These are phyloP conservation scores for Globisporangium spinosum DNA, from an alignment of 352 stramenopile genomes.

Conservation along the genomic window DNA sequence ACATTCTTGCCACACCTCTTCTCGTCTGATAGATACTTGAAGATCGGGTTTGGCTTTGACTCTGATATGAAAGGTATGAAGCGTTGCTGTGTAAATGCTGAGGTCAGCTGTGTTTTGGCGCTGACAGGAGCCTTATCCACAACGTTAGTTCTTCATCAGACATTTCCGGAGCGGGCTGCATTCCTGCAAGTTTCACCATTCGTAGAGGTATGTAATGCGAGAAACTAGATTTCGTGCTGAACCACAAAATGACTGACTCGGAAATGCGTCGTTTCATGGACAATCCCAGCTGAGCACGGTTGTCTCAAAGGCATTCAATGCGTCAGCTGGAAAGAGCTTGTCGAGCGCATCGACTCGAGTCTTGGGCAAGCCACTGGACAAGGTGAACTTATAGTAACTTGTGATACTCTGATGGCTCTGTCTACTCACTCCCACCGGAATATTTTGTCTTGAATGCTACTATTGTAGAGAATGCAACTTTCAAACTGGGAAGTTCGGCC, in stretches of 20 bases:
- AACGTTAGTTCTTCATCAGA: constrained; percentile 43
- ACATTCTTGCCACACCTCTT: constrained; percentile 40
- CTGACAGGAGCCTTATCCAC: constrained; percentile 12
- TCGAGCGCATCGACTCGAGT: constrained; percentile 36
- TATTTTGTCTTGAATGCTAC: neutral
- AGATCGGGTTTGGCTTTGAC: constrained; percentile 65
- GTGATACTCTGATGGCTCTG: neutral
- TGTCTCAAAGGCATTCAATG: constrained; percentile 24
- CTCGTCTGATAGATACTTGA: constrained; percentile 31
- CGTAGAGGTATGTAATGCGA: constrained; percentile 30
- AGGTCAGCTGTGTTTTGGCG: neutral
- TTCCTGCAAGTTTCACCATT: constrained; percentile 40
- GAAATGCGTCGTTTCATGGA: constrained; percentile 9
- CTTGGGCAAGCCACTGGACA: constrained; percentile 59
- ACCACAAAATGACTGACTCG: neutral
- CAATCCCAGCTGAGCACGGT: constrained; percentile 30
- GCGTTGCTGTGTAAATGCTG: neutral
- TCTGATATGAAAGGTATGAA: constrained; percentile 62
- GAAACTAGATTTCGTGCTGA: neutral
- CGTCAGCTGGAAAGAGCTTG: constrained; percentile 34
- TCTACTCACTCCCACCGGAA: neutral
- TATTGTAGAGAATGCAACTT: constrained; percentile 49
- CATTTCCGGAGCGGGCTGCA: constrained; percentile 47
- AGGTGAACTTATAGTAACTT: constrained; percentile 26
- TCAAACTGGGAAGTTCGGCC: constrained; percentile 66